Evolutionary conservation across 2,329 filamentous ascomycete genomes (phyloP), one percentile per base, ranked within the genome.

Genomic region (Claviceps sp.): DNA sequence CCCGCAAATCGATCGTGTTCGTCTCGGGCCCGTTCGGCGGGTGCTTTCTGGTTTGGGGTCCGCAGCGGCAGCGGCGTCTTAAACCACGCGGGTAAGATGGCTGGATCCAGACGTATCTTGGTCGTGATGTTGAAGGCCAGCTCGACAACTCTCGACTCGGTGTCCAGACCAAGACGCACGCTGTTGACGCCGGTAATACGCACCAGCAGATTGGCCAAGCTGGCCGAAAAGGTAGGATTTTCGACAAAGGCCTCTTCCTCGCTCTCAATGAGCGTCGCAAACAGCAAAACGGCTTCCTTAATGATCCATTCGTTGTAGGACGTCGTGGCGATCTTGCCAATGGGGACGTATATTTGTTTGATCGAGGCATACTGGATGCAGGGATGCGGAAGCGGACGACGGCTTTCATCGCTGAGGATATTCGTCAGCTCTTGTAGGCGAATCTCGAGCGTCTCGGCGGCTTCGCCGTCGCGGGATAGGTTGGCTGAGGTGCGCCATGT

Each of bases 211-310:
- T 88, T 88, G 63, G 95, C 93, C 62, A 98, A 69, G 61, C 88
- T 91, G 53, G 84, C 80, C 2, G 93, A 88, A 65, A 98, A 98
- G 51, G 81, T 77, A 37, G 84, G 79, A 62, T 86, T 94, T 63
- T 94, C 87, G 47, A 96, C 81, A 62, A 97, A 94, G 38, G 89
- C 88, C 64, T 96, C 93, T 69, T 96, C 90, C 67, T 97, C 93
- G 65, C 89, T 93, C 69, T 98, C 93, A 61, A 97, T 87, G 56
- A 98, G 77, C 16, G 88, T 89, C 53, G 88, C 88, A 67, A 96
- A 96, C 63, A 96, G 83, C 42, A 84, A 74, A 40, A 95, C 85
- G 26, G 87, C 86, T 62, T 91, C 86, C 57, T 85, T 83, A 59
- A 97, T 85, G 62, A 96, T 84, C 63, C 81, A 84, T 61, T 94